These are phyloP conservation scores for Trypanosoma melophagium DNA, from an alignment of 208 protist genomes.

Conservation along the genomic window DNA sequence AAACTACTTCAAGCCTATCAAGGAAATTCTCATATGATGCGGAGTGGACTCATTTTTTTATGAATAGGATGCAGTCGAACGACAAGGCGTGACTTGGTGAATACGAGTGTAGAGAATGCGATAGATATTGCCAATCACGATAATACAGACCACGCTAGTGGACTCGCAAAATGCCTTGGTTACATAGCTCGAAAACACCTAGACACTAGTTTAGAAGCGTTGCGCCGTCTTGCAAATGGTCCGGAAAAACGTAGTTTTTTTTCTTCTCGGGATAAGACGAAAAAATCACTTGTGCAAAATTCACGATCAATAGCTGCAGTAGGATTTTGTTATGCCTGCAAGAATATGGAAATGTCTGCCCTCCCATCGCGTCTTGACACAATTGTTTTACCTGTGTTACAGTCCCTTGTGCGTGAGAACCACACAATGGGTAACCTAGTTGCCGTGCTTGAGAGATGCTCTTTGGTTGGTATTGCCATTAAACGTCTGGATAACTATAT, in stretches of 20 bases:
- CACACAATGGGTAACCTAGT: neutral
- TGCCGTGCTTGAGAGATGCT: slow-evolving; percentile 8
- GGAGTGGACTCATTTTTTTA: slow-evolving; percentile 11
- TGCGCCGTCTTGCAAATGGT: slow-evolving; percentile 18
- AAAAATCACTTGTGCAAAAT: neutral
- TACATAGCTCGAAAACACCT: slow-evolving; percentile 21
- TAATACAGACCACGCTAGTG: slow-evolving; percentile 23
- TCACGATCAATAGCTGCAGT: slow-evolving; percentile 7
- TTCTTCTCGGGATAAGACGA: slow-evolving; percentile 9
- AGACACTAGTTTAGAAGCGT: slow-evolving; percentile 19
- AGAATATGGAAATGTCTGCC: slow-evolving; percentile 5
- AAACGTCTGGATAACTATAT: neutral
- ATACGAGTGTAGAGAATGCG: slow-evolving; percentile 3
- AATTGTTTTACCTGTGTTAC: slow-evolving; percentile 3
- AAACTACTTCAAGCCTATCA: slow-evolving; percentile 12
- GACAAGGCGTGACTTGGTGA: slow-evolving; percentile 17
- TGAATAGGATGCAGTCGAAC: slow-evolving; percentile 19
- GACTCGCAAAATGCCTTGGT: slow-evolving; percentile 22
- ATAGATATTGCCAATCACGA: slow-evolving; percentile 24
- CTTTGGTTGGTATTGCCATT: slow-evolving; percentile 8
- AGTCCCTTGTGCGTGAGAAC: slow-evolving; percentile 14
- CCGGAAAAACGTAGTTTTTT: slow-evolving; percentile 27
- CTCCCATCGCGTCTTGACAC: slow-evolving; percentile 24
- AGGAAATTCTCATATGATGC: slow-evolving; percentile 1
- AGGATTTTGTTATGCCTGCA: slow-evolving; percentile 15